A percentile compares a stretch with the other conserved stretches of the same genome.
Conservation (phyloP, 2,329 filamentous ascomycete genomes). For the Verticillium nubilum region DNA sequence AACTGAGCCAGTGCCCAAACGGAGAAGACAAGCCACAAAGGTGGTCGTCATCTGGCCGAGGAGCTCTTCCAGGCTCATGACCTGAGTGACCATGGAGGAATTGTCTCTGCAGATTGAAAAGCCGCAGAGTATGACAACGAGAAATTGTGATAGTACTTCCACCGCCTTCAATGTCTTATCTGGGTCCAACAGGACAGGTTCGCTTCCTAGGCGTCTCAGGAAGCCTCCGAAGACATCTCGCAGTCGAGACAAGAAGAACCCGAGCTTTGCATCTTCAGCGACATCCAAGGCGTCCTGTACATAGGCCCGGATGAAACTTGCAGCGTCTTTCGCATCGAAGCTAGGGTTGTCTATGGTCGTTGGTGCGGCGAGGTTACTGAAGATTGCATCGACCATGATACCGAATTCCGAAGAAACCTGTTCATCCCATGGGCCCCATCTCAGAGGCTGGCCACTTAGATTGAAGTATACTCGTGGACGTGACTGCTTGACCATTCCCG, state of each 20-base stretch:
- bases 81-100: constrained; percentile 22
- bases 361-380: constrained; percentile 32
- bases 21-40: constrained; percentile 33
- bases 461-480: constrained; percentile 33
- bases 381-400: constrained; percentile 53
- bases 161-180: constrained; percentile 23
- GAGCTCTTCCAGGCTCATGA: constrained; percentile 42
- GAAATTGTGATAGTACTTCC: constrained; percentile 28
- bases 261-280: constrained; percentile 23
- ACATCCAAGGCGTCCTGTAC: constrained; percentile 37
- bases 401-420: constrained; percentile 56
- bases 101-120: constrained; percentile 31
- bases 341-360: constrained; percentile 2
- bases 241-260: constrained; percentile 36
- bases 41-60: constrained; percentile 35
- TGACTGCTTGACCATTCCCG: constrained; percentile 19
- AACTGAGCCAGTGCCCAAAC: constrained; percentile 36
- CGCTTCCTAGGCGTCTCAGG: constrained; percentile 19
- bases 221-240: constrained; percentile 38
- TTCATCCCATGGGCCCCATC: constrained; percentile 53
- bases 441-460: constrained; percentile 42
- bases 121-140: constrained; percentile 31
- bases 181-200: constrained; percentile 4
- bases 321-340: constrained; percentile 11
- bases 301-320: constrained; percentile 43